phyloP scores from a whole-genome alignment of 176 grass and related monocot genomes.

The Zoysia pacifica region DNA sequence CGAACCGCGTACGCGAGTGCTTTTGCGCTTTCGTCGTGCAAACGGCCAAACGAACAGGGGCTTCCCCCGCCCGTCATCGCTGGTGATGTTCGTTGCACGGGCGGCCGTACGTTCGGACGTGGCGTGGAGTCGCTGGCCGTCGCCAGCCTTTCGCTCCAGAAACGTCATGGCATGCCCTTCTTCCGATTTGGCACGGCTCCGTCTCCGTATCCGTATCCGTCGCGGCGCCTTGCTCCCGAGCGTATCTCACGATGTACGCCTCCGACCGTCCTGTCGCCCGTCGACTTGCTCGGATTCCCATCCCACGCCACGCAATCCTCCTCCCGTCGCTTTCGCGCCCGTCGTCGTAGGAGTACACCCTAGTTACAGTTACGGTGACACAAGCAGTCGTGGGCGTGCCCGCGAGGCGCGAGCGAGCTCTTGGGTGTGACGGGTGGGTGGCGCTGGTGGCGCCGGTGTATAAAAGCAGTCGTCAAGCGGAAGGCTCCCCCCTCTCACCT shows the following conservation, averaged over 20 bases:
- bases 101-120: not conserved
- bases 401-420: no score
- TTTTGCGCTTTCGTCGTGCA: not conserved
- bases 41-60: slow-evolving; percentile 22
- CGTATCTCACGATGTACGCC: slow-evolving; percentile 27
- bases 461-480: slow-evolving; percentile 48
- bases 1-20: no score
- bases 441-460: slow-evolving; percentile 9
- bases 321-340: not conserved
- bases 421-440: not conserved
- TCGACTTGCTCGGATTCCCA: not conserved
- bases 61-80: no score
- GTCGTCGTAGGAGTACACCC: not conserved
- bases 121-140: slow-evolving; percentile 33
- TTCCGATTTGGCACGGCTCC: not conserved
- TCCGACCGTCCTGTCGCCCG: not conserved
- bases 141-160: not conserved
- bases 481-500: slow-evolving; percentile 16
- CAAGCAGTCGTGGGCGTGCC: not conserved
- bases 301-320: not conserved
- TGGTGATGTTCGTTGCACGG: slow-evolving; percentile 13
- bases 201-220: no score
- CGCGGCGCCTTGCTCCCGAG: not conserved
- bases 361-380: slow-evolving; percentile 1
- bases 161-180: no score